Evolutionary conservation across 148 eudicot genomes (phyloP), one percentile per base, ranked within the genome.

Genomic region (Amaranthus palmeri): DNA sequence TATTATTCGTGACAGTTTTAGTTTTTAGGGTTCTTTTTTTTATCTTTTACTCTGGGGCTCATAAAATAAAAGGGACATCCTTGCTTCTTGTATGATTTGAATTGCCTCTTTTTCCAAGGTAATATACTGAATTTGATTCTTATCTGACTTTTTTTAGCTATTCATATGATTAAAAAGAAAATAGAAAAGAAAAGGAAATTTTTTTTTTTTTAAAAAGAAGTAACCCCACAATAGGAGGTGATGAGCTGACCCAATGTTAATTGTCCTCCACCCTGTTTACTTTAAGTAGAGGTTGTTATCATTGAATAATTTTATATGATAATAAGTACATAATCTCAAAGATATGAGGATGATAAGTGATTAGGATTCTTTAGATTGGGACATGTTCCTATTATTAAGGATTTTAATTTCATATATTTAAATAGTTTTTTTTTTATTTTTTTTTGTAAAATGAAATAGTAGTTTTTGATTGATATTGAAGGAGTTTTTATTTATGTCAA

Each of bases 201-300:
- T n/a, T 2, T 5, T 58, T 18, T 17, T 58, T 5, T 58, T 1
- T 18, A 7, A 1, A 12, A 18, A 40, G 61, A 50, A 77, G 67
- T 54, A 71, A 77, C 80, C 71, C 67, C 59, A 77, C 80, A 67
- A 57, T 40, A 76, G 67, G 76, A 72, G 72, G 72, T 58, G 5
- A 77, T 3, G 76, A 77, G 72, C 80, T 58, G 5, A 77, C 4
- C 75, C 67, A 71, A 72, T 71, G 53, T 71, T 57, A 3, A 42
- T 65, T 77, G 80, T 64, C 71, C 48, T 58, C 61, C 72, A 59
- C 59, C 67, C 72, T 74, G 42, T 50, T 74, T 61, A 75, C 78
- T 75, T 67, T 50, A 58, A 57, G 67, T 77, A 64, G 25, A 36
- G 52, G 68, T 70, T 56, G 58, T 65, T 71, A 65, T 65, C 63